A percentile compares a stretch with the other conserved stretches of the same genome.
phyloP scores from a whole-genome alignment of 208 protist genomes.

The Acanthamoeba castellanii region DNA sequence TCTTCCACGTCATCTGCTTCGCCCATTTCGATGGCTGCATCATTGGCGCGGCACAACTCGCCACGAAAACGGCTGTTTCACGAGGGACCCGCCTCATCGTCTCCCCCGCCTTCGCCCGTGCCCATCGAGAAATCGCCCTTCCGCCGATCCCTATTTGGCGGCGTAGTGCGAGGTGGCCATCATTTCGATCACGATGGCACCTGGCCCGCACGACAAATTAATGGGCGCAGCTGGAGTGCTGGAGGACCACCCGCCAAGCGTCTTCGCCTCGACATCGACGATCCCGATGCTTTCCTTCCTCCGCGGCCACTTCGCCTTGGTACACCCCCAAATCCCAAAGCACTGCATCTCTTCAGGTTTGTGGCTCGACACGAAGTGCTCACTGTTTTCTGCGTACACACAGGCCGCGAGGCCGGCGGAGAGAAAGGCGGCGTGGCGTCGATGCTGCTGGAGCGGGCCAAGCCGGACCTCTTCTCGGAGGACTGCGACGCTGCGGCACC shows the following conservation, averaged over 20 bases:
- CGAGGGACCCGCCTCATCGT: neutral
- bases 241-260: neutral
- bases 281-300: neutral
- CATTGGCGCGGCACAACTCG: neutral
- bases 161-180: neutral
- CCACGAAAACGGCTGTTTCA: slow-evolving; percentile 9
- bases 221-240: neutral
- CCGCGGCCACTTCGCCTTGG: neutral
- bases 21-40: neutral
- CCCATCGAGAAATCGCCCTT: slow-evolving; percentile 12
- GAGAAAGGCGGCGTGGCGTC: neutral
- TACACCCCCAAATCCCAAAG: neutral
- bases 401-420: neutral
- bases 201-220: neutral
- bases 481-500: slow-evolving; percentile 15
- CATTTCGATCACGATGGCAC: neutral
- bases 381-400: neutral
- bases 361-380: neutral
- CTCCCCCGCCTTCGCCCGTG: neutral
- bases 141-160: neutral
- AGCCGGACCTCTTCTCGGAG: slow-evolving; percentile 23
- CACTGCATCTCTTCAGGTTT: too few relatives aligned
- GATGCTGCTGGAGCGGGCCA: neutral
- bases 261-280: neutral
- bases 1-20: neutral